A percentile compares a stretch with the other conserved stretches of the same genome.
These are phyloP conservation scores for Daldinia concentrica DNA, from an alignment of 495 filamentous ascomycete genomes.

Conservation along the genomic window DNA sequence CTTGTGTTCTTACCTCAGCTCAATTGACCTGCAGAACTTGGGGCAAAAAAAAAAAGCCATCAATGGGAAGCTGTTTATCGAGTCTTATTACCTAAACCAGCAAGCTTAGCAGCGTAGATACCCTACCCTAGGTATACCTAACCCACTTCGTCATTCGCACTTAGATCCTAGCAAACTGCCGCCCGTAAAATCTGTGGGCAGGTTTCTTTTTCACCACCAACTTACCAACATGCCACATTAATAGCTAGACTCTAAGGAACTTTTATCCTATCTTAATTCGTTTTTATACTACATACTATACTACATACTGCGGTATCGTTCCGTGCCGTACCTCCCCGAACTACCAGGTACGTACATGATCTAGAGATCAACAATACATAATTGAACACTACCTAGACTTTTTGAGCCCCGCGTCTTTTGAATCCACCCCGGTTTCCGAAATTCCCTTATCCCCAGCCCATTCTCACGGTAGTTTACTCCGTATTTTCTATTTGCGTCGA, in stretches of 20 bases:
- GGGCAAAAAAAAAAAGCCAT: constrained; percentile 11
- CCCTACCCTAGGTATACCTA: neutral
- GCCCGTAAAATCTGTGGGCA: neutral
- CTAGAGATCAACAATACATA: neutral
- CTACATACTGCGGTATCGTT: constrained; percentile 9
- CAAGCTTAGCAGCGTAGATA: neutral
- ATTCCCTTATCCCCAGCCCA: constrained; percentile 22
- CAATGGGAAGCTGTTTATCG: constrained; percentile 11
- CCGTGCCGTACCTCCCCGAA: constrained; percentile 6
- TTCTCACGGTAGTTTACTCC: constrained; percentile 36
- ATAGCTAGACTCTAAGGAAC: neutral
- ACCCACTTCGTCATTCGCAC: neutral
- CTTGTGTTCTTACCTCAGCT: constrained; percentile 15
- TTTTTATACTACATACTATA: constrained; percentile 2
- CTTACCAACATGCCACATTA: neutral
- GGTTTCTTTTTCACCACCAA: constrained; percentile 1
- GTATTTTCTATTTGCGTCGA: constrained; percentile 43
- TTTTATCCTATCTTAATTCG: constrained; percentile 5
- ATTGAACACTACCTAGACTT: neutral
- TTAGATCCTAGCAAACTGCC: neutral
- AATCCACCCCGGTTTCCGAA: constrained; percentile 38
- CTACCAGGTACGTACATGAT: neutral
- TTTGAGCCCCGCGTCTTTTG: constrained; percentile 34
- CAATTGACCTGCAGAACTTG: constrained; percentile 12
- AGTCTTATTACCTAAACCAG: constrained; percentile 27